Base-by-base conservation (phyloP, 345 rosid genomes). In the Sapria himalayana region DNA sequence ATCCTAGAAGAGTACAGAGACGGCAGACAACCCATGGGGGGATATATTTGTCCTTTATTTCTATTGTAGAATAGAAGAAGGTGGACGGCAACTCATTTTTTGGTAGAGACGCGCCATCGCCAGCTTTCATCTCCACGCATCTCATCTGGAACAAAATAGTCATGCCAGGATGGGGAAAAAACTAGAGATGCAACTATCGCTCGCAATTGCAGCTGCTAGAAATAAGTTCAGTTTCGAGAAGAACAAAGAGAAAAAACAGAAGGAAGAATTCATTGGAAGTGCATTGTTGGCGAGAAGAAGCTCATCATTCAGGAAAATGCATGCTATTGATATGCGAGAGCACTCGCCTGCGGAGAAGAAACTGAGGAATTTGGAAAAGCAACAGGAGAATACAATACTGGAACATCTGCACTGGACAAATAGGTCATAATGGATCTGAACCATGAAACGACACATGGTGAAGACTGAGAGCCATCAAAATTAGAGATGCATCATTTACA, bases 1-100 rank as follows among this genome's bases (percentile, higher is more conserved):
- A 66, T 27, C 57, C 59, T 20, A 80, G 46, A 33, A 56, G 53
- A 12, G 71, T 45, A 58, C 93, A 79, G 22, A 89, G 29, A 29
- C 66, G 72, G 68, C 71, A 69, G 29, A 77, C 46, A 31, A 80
- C 80, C 99, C 99, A 89, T 2, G 95, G 76, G 0, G 95, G 92
- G 54, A 89, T 57, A 63, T 57, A 73, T 23, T 69, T 52, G 44
- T 60, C 86, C 49, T 57, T 68, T 32, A 89, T 54, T 72, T 89
- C 93, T 32, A 84, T 50, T 50, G 72, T 63, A 56, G 55, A 65
- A 57, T 63, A 42, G 56, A 49, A 37, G 51, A 12, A 20, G 59
- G 31, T 46, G 60, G 54, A 45, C 9, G 39, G 24, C 2, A 7
- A 52, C 41, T 52, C 50, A 66, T 48, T n/a, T n/a, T 43, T 63